Base-by-base conservation (phyloP, 495 filamentous ascomycete genomes). In the Massariosphaeria phaeospora region DNA sequence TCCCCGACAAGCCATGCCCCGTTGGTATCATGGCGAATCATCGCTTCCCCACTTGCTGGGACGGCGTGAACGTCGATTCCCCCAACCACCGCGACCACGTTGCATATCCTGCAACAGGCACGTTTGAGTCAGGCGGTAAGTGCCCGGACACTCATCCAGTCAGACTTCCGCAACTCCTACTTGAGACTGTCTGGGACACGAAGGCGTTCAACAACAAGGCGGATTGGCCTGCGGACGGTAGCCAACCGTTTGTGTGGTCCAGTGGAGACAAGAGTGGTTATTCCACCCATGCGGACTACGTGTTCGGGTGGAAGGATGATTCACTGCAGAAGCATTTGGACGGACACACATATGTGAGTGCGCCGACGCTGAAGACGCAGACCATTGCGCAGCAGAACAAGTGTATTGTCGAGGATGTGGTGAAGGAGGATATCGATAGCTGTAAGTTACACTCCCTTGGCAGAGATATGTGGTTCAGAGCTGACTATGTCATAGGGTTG, bases 281-380 rank as follows among this genome's bases (percentile, higher is more conserved):
- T 62, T 66, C 68, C 1, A 69, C 65, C 36, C 72, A 74, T 51
- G 72, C 64, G 12, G 71, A 74, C 59, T 74, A 74, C 56, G 62
- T 74, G 1, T 74, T 74, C 55, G 71, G 71, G 13, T 74, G 72
- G 74, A 69, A 77, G 56, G 75, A 68, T 34, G 70, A 75, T 24
- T 66, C 73, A 0, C 66, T 78, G 2, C 72, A 71, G 55, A 63
- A 67, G 13, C 67, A 67, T 15, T 62, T 73, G 62, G 67, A 74
- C 48, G 47, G 29, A 1, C 43, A 55, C 29, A 48, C 49, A 0
- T 55, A 55, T 23, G 49, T 55, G 1, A 17, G 10, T 12, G 43
- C 43, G 17, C 42, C 49, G 25, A 55, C 30, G 35, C 30, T 60
- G 24, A 55, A 60, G 50, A 60, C 49, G 20, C 57, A 60, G 57